phyloP scores from a whole-genome alignment of 2,329 filamentous ascomycete genomes.

The Rutstroemia sp. region DNA sequence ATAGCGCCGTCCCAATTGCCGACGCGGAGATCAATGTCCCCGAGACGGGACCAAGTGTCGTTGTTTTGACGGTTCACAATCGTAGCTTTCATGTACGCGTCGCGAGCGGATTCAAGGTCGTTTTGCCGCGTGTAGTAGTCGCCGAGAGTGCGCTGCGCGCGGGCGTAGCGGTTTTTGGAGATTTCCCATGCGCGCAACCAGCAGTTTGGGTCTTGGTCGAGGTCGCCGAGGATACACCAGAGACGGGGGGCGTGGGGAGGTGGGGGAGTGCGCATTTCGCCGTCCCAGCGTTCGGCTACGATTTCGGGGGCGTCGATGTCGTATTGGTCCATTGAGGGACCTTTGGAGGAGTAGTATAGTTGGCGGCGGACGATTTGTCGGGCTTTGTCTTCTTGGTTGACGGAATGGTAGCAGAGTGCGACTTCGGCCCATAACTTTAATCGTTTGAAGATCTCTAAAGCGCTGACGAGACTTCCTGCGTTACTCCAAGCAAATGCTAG shows the following conservation, averaged over 20 bases:
- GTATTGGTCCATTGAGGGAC: conserved; percentile 31
- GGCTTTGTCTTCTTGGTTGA: conserved; percentile 69
- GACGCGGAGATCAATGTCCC: conserved; percentile 77
- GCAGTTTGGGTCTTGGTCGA: conserved; percentile 65
- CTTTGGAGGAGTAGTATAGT: conserved; percentile 60
- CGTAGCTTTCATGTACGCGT: conserved; percentile 72
- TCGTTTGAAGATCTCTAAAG: conserved; percentile 91
- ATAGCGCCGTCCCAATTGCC: conserved; percentile 71
- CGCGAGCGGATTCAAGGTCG: conserved; percentile 61
- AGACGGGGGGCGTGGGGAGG: conserved; percentile 79
- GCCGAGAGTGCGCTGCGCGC: conserved; percentile 81
- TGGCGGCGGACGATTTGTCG: conserved; percentile 68
- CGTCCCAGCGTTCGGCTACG: conserved; percentile 49
- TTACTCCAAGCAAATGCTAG: conserved; percentile 87
- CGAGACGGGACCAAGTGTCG: conserved; percentile 81
- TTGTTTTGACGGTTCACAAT: conserved; percentile 74
- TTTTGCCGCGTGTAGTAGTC: conserved; percentile 64
- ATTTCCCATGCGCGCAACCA: conserved; percentile 87
- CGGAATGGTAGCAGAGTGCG: conserved; percentile 62
- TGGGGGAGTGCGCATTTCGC: conserved; percentile 60
- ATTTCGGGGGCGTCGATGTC: conserved; percentile 45
- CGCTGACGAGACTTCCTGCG: conserved; percentile 79
- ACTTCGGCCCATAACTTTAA: conserved; percentile 92
- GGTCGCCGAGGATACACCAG: conserved; percentile 88
- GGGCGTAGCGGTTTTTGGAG: conserved; percentile 70